Percentiles rank a stretch among this genome's conserved stretches.
phyloP scores from a whole-genome alignment of 2,329 filamentous ascomycete genomes.

The Cladophialophora psammophila region DNA sequence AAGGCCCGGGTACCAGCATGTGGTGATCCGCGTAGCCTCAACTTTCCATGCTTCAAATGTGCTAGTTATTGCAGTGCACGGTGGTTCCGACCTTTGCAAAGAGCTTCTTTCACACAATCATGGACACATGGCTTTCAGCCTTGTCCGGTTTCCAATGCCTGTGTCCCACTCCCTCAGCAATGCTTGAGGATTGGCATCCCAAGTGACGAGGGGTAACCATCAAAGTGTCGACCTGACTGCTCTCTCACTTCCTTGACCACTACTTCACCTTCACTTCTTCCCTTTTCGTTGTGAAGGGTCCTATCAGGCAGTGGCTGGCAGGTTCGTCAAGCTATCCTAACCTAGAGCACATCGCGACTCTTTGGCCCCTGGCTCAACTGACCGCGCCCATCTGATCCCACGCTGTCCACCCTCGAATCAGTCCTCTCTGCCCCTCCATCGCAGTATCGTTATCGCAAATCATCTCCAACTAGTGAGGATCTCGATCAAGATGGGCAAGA shows the following conservation, averaged over 20 bases:
- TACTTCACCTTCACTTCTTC: slow-evolving; percentile 6
- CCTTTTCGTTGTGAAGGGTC: background rate
- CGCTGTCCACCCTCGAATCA: background rate
- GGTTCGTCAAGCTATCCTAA: background rate
- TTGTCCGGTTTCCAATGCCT: slow-evolving; percentile 1
- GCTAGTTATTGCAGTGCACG: background rate
- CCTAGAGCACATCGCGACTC: background rate
- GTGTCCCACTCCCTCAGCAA: background rate
- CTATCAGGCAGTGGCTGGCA: background rate
- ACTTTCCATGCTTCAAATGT: background rate
- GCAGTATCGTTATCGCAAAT: background rate
- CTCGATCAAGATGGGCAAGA: slow-evolving; percentile 30
- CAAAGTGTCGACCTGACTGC: background rate
- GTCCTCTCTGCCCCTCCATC: slow-evolving; percentile 8
- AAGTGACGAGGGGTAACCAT: background rate
- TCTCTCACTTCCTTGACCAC: slow-evolving; percentile 2
- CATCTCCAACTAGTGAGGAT: background rate
- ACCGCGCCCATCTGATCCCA: background rate
- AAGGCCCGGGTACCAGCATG: background rate
- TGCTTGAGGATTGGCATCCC: background rate
- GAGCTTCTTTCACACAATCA: background rate
- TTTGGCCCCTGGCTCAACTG: background rate
- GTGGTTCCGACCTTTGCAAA: background rate
- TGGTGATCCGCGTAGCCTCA: slow-evolving; percentile 6
- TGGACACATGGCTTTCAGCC: slow-evolving; percentile 2